A percentile compares a stretch with the other conserved stretches of the same genome.
Evolutionary conservation across 164 flowering plant species (phyloP).

Genomic region (Piper betle): DNA sequence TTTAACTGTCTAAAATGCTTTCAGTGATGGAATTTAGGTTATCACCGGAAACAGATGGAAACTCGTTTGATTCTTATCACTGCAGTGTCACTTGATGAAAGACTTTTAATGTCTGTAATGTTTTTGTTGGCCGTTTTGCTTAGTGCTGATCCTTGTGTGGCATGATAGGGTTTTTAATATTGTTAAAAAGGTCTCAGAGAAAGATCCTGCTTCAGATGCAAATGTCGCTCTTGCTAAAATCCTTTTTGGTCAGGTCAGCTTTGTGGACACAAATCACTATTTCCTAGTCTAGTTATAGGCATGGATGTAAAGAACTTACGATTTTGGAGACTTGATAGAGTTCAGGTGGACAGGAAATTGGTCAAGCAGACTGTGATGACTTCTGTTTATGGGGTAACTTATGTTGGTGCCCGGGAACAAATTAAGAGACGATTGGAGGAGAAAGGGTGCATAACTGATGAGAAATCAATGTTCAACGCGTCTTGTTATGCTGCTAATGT

Average conservation of each 20-base stretch:
- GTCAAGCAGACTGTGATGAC: slow-evolving; percentile 99
- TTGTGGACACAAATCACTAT: neutral
- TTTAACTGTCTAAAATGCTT: neutral
- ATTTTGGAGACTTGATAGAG: slow-evolving; percentile 13
- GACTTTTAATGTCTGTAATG: neutral
- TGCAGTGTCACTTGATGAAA: neutral
- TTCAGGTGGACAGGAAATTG: slow-evolving; percentile 89
- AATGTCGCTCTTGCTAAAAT: slow-evolving; percentile 54
- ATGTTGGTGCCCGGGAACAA: slow-evolving; percentile 95
- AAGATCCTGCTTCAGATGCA: slow-evolving; percentile 58
- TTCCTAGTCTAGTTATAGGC: neutral
- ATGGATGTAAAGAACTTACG: slow-evolving; percentile 9
- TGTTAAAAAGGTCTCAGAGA: slow-evolving; percentile 48
- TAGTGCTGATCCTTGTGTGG: neutral
- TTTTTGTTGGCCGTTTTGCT: neutral
- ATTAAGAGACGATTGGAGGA: slow-evolving; percentile 79
- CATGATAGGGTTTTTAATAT: slow-evolving; percentile 60
- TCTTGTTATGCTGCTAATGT: slow-evolving; percentile 94
- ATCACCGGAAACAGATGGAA: neutral
- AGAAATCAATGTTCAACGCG: slow-evolving; percentile 56
- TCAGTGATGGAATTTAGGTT: neutral
- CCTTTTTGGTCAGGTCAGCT: slow-evolving; percentile 60
- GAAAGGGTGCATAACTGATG: slow-evolving; percentile 75
- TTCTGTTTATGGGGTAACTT: slow-evolving; percentile 97
- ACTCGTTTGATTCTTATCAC: neutral